phyloP scores from a whole-genome alignment of 164 flowering plant genomes.

The Liriodendron chinense region DNA sequence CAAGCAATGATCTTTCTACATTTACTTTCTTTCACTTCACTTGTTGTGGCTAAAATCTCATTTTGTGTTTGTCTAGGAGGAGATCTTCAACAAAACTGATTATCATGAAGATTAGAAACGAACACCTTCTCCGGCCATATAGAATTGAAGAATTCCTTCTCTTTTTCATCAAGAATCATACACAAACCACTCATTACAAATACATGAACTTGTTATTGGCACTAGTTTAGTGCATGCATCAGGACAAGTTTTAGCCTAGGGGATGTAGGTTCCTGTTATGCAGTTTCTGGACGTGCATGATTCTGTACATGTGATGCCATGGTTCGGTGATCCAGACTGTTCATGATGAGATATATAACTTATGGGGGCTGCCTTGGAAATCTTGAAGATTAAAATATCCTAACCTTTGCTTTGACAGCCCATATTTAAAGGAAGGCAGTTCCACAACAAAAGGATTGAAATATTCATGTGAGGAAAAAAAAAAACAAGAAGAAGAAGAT shows the following conservation, averaged over 20 bases:
- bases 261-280: neutral
- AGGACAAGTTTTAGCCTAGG: too few species aligned
- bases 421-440: too few species aligned
- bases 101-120: conserved; percentile 28
- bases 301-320: too few species aligned
- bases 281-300: too few species aligned
- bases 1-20: neutral
- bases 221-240: neutral
- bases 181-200: neutral
- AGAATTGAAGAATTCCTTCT: neutral
- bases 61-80: conserved; percentile 32
- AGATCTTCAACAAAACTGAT: conserved; percentile 52
- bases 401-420: too few species aligned
- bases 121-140: neutral
- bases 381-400: too few species aligned
- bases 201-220: neutral
- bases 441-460: too few species aligned
- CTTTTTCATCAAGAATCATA: neutral
- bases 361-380: too few species aligned
- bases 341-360: too few species aligned
- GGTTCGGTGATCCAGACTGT: too few species aligned
- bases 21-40: neutral
- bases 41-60: neutral
- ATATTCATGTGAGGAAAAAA: neutral
- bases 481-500: neutral